Base-by-base conservation (phyloP, 805 yeast genomes). In the Ascoidea rubescens region DNA sequence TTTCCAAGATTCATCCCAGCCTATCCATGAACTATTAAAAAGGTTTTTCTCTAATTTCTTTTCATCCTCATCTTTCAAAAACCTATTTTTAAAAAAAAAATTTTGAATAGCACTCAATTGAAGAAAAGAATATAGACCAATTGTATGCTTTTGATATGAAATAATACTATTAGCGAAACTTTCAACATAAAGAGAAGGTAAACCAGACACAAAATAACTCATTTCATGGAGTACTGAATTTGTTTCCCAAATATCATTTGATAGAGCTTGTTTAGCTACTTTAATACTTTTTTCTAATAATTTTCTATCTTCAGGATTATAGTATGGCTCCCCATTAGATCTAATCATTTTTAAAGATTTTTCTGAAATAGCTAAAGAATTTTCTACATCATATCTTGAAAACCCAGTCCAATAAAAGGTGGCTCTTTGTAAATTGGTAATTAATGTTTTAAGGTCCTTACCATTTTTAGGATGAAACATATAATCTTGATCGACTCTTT, bases 331-430 rank as follows among this genome's bases (percentile, higher is more conserved):
- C 0, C 66, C 66, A 33, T 59, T 59, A 1, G 63, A 62, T 12
- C 60, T 58, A 37, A 59, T 58, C 53, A 72, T 72, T 16, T 72
- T 68, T 43, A 79, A 54, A 5, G 79, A 72, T 28, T 65, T 63
- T 14, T 69, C 64, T 50, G 83, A 74, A 32, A 82, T 73, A 28
- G 67, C 64, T 1, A 77, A 60, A 62, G 83, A 67, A 28, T 73
- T 68, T 49, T 77, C 76, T 32, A 83, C 68, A 63, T 83, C 88
- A 46, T 69, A 71, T 31, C 72, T 70, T 10, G 82, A 71, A 60
- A 83, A 83, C 0, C 88, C 89, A 1, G 87, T 79, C 90, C 90
- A 83, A 58, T 79, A 80, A 61, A 83, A 82, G 0, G 89, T 80
- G 0, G 84, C 79, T 53, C 82, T 70, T 62, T 79, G 86, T 32